Base-by-base conservation (phyloP, 208 protist species). In the Crithidia brevicula region DNA sequence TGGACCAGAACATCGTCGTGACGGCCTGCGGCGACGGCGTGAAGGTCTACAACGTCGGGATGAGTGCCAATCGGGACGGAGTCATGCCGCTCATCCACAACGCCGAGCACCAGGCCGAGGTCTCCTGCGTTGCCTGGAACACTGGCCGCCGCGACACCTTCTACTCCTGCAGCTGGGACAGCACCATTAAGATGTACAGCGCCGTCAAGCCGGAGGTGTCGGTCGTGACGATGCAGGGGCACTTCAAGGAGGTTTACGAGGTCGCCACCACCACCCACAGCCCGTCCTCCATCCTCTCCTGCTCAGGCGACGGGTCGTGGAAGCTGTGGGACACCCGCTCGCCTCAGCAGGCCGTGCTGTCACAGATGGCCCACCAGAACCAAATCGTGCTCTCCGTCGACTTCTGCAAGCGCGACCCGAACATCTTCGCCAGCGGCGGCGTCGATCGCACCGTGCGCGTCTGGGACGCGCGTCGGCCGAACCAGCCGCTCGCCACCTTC, bases 171-270 rank as follows among this genome's bases (percentile, higher is more conserved):
- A 92, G 88, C 77, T 97, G 92, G 92, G 90, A 95, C 71, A 74
- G 77, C 5, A 84, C 88, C 18, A 77, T 95, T 27, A 91, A 91
- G 51, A 77, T 97, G 67, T 94, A 88, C 80, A 83, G 79, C 73
- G 89, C 86, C 11, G 75, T 66, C 11, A 83, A 82, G 51, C 84
- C 84, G 49, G 72, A 85, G 64, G 71, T 67, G 56, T 88, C 83
- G 22, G 45, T 86, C n/a, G 54, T 82, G 62, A 92, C 87, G 23
- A 81, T 92, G 67, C 70, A 77, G 28, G 92, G 89, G 76, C 92
- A 97, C 79, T 77, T 86, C 67, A 97, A 97, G 77, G 89, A 97
- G 81, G 90, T 97, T 15, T 96, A 97, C 77, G 89, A 95, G 80
- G 81, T 94, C 0, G 71, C 88, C 57, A 83, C 77, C 18, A 88